Conservation (phyloP, 208 protist genomes). For the Trypanosoma platydactyli region DNA sequence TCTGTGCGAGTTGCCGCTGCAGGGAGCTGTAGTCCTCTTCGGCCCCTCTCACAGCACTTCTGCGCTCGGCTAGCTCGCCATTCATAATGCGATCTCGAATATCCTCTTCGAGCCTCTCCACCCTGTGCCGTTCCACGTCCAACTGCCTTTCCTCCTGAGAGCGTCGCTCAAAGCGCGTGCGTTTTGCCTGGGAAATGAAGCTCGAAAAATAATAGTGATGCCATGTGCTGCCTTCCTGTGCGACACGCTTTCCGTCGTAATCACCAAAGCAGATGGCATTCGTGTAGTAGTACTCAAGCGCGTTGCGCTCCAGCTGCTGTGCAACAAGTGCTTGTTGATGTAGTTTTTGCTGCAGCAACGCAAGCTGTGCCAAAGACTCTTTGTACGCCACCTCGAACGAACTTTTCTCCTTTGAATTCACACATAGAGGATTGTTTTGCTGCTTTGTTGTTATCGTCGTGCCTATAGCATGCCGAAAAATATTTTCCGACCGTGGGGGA, state of each 20-base stretch:
- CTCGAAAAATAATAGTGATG: constrained; percentile 32
- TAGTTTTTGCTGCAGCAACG: constrained; percentile 24
- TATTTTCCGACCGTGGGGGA: constrained; percentile 16
- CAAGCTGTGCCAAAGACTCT: constrained; percentile 22
- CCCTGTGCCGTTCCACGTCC: constrained; percentile 9
- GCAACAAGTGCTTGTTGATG: constrained; percentile 6
- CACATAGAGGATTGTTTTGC: constrained; percentile 4
- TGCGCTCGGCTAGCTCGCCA: constrained; percentile 32
- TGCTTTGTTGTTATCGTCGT: constrained; percentile 6
- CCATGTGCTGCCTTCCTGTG: constrained; percentile 11
- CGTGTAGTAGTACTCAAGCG: constrained; percentile 64
- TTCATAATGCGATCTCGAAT: constrained; percentile 33
- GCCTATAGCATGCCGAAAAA: constrained; percentile 22
- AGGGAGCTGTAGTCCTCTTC: constrained; percentile 23
- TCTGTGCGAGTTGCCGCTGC: constrained; percentile 15
- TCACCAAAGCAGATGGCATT: constrained; percentile 44
- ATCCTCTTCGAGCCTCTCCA: constrained; percentile 28
- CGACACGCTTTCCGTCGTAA: constrained; percentile 12
- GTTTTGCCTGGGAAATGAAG: constrained; percentile 10
- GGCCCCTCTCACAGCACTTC: constrained; percentile 22
- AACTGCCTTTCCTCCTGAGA: constrained; percentile 10
- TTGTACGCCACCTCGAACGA: constrained; percentile 13
- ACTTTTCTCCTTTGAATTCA: constrained; percentile 12
- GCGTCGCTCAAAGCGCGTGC: constrained; percentile 5
- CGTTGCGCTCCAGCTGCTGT: constrained; percentile 38